Evolutionary conservation across 2,329 filamentous ascomycete genomes (phyloP), one percentile per base, ranked within the genome.

Genomic region (Talaromyces sp.): DNA sequence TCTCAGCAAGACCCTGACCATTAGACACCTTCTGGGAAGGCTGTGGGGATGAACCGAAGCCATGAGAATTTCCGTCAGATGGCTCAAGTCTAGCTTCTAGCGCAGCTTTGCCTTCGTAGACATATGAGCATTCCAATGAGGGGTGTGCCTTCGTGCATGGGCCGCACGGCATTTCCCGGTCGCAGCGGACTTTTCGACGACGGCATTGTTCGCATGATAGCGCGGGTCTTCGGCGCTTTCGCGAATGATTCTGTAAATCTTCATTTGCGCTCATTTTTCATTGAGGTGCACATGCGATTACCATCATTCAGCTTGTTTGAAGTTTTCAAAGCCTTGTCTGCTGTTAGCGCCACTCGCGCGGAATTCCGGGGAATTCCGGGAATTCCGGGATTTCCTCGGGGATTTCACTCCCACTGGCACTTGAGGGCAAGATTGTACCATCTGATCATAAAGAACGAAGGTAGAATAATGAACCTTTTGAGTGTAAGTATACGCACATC

Each of bases 151-250:
- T 63, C 6, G 52, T 56, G 48, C 67, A 70, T 24, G 62, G 63
- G 2, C 60, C 61, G 47, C 67, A 69, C 19, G 66, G 67, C 14
- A 61, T 47, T 32, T 56, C 53, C 16, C 58, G 65, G 49, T 69
- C 66, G 45, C 67, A 69, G 27, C 63, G 61, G 24, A 69, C 57
- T 52, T 69, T 69, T 42, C 66, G 65, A 10, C 56, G 61, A 22
- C 66, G 66, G 39, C 67, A 69, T 49, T 63, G 64, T 43, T 65
- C 60, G 50, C 66, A 69, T 1, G 66, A 59, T 17, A 64, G 58
- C 11, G 63, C 60, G 6, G 65, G 64, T 4, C 66, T 65, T 13
- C 65, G 60, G 47, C 66, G 65, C 47, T 67, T 68, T 29, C 60
- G 60, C n/a, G 57, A 54, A 32, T 24, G 51, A 16, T 43, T 30